phyloP scores from a whole-genome alignment of 1,139 yeast genomes.

The Scheffersomyces parashehatae region DNA sequence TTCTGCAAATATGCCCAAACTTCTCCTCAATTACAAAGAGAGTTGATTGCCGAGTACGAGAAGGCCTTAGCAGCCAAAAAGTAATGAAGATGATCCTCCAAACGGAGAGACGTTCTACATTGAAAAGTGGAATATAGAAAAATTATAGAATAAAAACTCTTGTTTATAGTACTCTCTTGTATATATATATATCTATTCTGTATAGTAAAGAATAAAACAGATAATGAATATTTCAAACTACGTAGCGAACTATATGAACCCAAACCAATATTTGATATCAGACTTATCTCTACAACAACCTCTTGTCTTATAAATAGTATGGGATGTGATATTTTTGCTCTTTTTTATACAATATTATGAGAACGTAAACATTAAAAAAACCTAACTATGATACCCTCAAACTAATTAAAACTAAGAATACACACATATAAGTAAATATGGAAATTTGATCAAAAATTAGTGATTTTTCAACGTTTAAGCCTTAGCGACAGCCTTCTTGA shows the following conservation, averaged over 20 bases:
- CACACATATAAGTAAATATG: slow-evolving; percentile 23
- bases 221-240: no score
- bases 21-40: slow-evolving; percentile 85
- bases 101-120: slow-evolving; percentile 12
- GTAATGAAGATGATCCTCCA: slow-evolving; percentile 2
- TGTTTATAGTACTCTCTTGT: slow-evolving; percentile 1
- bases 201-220: no score
- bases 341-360: slow-evolving; percentile 9
- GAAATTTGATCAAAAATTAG: slow-evolving; percentile 17
- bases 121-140: slow-evolving; percentile 4
- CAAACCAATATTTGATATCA: no score
- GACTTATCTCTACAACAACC: no score
- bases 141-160: not conserved
- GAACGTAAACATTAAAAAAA: slow-evolving; percentile 35
- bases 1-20: slow-evolving; percentile 92
- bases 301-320: not conserved
- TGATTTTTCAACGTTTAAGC: slow-evolving; percentile 20
- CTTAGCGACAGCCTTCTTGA: slow-evolving; percentile 64
- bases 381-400: slow-evolving; percentile 35
- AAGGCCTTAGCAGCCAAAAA: slow-evolving; percentile 23
- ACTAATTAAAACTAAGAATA: slow-evolving; percentile 31
- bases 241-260: no score
- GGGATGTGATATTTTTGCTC: slow-evolving; percentile 1
- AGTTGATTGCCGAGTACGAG: slow-evolving; percentile 82
- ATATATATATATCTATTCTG: not conserved